Evolutionary conservation across 805 yeast species (phyloP).

Genomic region (Candida saitoana): DNA sequence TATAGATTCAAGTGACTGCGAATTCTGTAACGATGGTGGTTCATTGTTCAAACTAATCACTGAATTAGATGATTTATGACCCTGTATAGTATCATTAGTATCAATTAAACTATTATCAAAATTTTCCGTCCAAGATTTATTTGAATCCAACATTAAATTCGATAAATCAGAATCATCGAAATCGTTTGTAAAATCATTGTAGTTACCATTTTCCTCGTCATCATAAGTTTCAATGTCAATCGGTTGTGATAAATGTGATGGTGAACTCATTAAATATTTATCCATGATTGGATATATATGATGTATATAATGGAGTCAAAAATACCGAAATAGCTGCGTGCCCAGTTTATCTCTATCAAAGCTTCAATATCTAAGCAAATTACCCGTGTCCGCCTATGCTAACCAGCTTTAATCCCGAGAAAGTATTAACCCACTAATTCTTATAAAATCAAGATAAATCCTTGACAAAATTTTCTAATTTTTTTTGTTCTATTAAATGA

Average conservation of each 20-base stretch:
- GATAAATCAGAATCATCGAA: slow-evolving; percentile 3
- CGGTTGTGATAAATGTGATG: slow-evolving; percentile 33
- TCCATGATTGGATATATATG: slow-evolving; percentile 25
- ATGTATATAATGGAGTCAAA: no score
- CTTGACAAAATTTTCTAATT: neutral
- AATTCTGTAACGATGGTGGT: slow-evolving; percentile 1
- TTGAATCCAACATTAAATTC: neutral
- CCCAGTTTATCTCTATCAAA: neutral
- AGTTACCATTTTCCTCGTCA: slow-evolving; percentile 11
- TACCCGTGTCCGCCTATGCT: neutral
- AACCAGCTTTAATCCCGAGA: neutral
- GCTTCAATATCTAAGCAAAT: neutral
- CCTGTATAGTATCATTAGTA: neutral
- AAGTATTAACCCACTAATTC: neutral
- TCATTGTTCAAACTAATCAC: neutral
- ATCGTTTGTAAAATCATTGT: slow-evolving; percentile 1
- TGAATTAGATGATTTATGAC: slow-evolving; percentile 1
- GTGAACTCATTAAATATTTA: slow-evolving; percentile 37
- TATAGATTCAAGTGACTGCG: slow-evolving; percentile 28
- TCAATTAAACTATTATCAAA: neutral
- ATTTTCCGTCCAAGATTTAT: slow-evolving; percentile 3
- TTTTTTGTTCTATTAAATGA: neutral
- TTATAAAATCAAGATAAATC: no score
- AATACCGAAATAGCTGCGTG: neutral
- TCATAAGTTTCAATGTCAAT: slow-evolving; percentile 8